phyloP scores from a whole-genome alignment of 2,329 filamentous ascomycete species.

The Neonectria magnoliae region DNA sequence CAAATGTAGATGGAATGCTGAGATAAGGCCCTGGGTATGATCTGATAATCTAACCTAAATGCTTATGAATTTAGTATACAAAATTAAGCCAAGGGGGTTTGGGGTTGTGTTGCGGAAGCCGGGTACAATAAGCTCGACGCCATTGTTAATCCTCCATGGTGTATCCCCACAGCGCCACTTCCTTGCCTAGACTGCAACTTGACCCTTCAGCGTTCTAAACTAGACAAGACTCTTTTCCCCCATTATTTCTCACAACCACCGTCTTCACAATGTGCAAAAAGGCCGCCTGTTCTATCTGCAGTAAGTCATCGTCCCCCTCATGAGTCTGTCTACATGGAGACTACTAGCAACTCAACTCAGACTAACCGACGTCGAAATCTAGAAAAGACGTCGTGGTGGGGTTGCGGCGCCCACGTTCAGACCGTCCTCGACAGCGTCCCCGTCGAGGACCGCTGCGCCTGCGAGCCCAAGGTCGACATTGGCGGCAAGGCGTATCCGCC shows the following conservation, averaged over 20 bases:
- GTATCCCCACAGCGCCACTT: not conserved
- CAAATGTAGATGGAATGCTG: not conserved
- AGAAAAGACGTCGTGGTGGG: slow-evolving; percentile 64
- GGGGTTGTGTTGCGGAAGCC: not conserved
- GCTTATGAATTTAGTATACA: no score
- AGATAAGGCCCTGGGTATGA: not conserved
- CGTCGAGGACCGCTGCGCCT: slow-evolving; percentile 70
- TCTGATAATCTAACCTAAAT: no score
- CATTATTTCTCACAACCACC: not conserved
- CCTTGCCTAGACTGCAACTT: no score
- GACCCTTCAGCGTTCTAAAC: not conserved
- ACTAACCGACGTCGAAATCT: slow-evolving; percentile 1
- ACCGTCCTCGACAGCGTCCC: slow-evolving; percentile 70
- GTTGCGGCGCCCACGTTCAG: slow-evolving; percentile 71
- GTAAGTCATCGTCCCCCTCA: slow-evolving; percentile 11
- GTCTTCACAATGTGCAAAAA: slow-evolving; percentile 21
- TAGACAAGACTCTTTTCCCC: not conserved
- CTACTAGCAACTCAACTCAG: not conserved
- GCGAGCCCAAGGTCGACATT: slow-evolving; percentile 69
- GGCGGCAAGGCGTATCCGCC: slow-evolving; percentile 73
- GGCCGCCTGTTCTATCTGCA: slow-evolving; percentile 22
- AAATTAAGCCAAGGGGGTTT: not conserved
- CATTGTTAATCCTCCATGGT: not conserved
- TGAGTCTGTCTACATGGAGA: no score
- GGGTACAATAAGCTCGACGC: not conserved